Base-by-base conservation (phyloP, 441 rosid genomes). In the Codiaeum variegatum region DNA sequence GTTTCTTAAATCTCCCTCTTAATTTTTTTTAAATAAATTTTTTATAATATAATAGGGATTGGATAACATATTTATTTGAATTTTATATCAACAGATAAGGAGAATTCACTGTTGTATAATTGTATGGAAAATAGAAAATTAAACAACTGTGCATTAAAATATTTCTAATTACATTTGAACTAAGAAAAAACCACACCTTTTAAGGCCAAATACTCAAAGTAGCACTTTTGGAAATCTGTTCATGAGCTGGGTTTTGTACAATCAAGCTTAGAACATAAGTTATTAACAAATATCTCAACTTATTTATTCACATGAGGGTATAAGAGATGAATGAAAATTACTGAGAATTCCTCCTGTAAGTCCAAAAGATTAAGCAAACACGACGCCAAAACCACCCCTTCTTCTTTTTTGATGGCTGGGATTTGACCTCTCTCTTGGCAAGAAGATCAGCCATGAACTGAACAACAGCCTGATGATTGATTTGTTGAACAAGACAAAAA, bases 401-500 rank as follows among this genome's bases (percentile, higher is more conserved):
- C 71, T 78, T 78, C 69, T 81, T 73, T 71, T 59, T 81, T 11
- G 69, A 38, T 46, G 76, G 73, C 60, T 29, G 75, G 31, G 79
- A 24, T 68, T 65, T 73, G 59, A 66, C 63, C 62, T 79, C 75
- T 61, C 69, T 73, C 63, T 61, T 80, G 2, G 76, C 82, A 32
- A 82, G 87, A 21, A 73, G 72, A 34, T 86, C 82, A 23, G 73
- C 75, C 91, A 87, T 85, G 80, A 64, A 85, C 68, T 80, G 56
- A 61, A 88, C 89, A 32, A 82, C 91, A 34, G 85, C 93, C 93
- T 88, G 84, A 62, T n/a, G 18, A 70, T 49, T 52, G 19, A 42
- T 70, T 32, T 26, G 54, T 47, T 40, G 59, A 54, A 7, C 59
- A 54, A 29, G 21, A 55, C 62, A 63, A 6, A 29, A 46, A n/a